These are phyloP conservation scores for Helichrysum umbraculigerum DNA, from an alignment of 129 eudicot species.

Conservation along the genomic window DNA sequence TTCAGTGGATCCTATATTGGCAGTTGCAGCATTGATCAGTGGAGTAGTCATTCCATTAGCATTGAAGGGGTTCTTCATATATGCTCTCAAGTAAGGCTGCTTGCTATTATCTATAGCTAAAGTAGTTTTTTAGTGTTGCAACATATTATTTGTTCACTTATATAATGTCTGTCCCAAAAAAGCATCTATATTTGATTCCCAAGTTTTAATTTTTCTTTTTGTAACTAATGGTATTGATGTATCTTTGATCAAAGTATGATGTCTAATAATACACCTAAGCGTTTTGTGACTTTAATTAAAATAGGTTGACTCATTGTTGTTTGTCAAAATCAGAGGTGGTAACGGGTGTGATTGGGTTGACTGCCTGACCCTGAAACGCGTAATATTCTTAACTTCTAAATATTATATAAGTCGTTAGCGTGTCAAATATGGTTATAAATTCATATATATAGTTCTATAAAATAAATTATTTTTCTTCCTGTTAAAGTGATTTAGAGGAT, in stretches of 20 bases:
- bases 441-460: background rate
- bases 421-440: background rate
- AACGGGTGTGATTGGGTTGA: background rate
- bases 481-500: background rate
- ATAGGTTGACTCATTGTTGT: background rate
- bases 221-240: background rate
- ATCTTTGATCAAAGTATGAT: background rate
- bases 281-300: background rate
- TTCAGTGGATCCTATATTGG: conserved; percentile 78
- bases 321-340: background rate
- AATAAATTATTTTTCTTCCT: background rate
- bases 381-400: background rate
- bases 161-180: background rate
- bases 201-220: background rate
- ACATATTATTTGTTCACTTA: background rate
- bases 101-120: background rate
- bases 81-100: conserved; percentile 49
- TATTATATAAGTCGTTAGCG: background rate
- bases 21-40: conserved; percentile 56
- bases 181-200: background rate
- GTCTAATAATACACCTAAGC: background rate
- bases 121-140: background rate
- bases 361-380: background rate
- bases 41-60: conserved; percentile 51
- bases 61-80: conserved; percentile 40